Conservation (phyloP, 352 stramenopile species). For the Phytophthora sojae region DNA sequence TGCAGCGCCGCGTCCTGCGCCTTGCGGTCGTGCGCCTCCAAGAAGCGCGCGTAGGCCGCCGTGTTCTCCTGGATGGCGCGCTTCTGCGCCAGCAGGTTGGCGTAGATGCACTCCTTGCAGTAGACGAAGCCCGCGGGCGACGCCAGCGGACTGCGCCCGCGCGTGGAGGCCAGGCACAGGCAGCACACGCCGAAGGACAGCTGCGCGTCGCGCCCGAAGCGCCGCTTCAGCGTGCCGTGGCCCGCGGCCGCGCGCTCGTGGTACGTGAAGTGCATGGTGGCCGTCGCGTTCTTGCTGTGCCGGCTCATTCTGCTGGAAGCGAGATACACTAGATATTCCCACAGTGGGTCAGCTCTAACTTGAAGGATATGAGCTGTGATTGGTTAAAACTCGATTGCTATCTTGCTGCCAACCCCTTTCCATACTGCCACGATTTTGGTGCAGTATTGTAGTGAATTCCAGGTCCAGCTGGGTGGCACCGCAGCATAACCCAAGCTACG, state of each 20-base stretch:
- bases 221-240: constrained; percentile 85
- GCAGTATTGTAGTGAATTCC: too few species aligned
- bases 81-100: constrained; percentile 86
- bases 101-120: constrained; percentile 91
- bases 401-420: too few species aligned
- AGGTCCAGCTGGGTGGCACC: too few species aligned
- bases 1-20: constrained; percentile 58
- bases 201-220: constrained; percentile 84
- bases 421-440: too few species aligned
- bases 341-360: too few species aligned
- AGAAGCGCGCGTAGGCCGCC: constrained; percentile 67
- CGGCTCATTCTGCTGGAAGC: constrained; percentile 68
- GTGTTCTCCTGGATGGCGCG: constrained; percentile 79
- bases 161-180: constrained; percentile 73
- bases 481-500: too few species aligned
- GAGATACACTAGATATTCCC: too few species aligned
- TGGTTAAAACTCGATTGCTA: too few species aligned
- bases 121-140: constrained; percentile 81
- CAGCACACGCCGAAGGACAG: constrained; percentile 81
- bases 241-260: constrained; percentile 75
- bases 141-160: constrained; percentile 65
- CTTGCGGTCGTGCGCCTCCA: constrained; percentile 57
- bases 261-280: constrained; percentile 90
- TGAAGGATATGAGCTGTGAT: too few species aligned
- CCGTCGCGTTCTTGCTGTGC: constrained; percentile 91